Percentiles rank a stretch among this genome's conserved stretches.
phyloP scores from a whole-genome alignment of 164 flowering plant genomes.

The Euptelea pleiosperma region DNA sequence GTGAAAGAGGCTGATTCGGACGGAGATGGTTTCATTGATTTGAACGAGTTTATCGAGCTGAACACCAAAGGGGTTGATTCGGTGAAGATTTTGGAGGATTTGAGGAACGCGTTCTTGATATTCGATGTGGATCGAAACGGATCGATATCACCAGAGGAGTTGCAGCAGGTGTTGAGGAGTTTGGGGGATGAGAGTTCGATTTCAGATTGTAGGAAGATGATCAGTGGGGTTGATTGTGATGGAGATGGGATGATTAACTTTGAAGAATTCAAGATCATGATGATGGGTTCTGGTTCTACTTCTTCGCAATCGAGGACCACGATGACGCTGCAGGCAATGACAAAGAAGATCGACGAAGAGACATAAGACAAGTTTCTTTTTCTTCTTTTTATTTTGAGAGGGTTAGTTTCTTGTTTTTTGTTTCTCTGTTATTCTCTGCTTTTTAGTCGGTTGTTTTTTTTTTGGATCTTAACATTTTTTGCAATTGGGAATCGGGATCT shows the following conservation, averaged over 20 bases:
- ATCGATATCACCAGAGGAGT: conserved; percentile 63
- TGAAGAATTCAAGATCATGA: conserved; percentile 78
- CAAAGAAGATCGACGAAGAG: too few species aligned
- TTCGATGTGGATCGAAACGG: conserved; percentile 75
- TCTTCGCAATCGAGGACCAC: too few species aligned
- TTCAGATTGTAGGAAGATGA: conserved; percentile 70
- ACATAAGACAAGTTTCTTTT: too few species aligned
- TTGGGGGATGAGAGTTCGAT: conserved; percentile 59
- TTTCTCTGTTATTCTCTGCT: too few species aligned
- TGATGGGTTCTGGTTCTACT: conserved; percentile 39
- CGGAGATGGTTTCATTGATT: conserved; percentile 73
- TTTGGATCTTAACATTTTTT: too few species aligned
- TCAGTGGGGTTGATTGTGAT: conserved; percentile 56
- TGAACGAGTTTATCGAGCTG: conserved; percentile 63
- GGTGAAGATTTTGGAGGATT: conserved; percentile 35
- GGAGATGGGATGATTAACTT: conserved; percentile 66
- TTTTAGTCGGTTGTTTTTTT: too few species aligned
- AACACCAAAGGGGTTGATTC: conserved; percentile 55
- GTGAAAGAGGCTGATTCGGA: conserved; percentile 58
- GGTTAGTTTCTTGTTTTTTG: too few species aligned
- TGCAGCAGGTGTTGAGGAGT: conserved; percentile 50
- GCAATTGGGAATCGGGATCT: too few species aligned
- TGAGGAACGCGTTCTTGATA: conserved; percentile 62
- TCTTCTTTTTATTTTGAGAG: too few species aligned
- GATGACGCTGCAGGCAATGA: too few species aligned